Base-by-base conservation (phyloP, 805 yeast genomes). In the Clavispora carvajalis region DNA sequence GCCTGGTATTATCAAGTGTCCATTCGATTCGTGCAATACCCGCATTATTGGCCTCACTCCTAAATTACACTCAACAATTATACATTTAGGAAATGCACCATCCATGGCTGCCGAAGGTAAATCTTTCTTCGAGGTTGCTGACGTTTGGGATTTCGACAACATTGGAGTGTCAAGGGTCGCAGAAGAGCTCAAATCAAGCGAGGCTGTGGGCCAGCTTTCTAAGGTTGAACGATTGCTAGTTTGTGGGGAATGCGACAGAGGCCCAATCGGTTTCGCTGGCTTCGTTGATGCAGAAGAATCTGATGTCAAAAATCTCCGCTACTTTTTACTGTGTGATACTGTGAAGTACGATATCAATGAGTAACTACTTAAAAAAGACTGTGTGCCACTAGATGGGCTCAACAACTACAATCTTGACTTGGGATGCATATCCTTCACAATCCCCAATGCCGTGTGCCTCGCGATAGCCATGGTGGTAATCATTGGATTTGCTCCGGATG, bases 61-160 rank as follows among this genome's bases (percentile, higher is more conserved):
- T 10, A 37, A 35, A n/a, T 34, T 51, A 17, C 26, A 21, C 7
- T 16, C 44, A 1, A 37, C 46, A 3, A 18, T 34, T 25, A 34
- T 44, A 6, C 18, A 22, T 3, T 46, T 65, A 3, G 43, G 38
- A 1, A 53, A 58, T 34, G 51, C 67, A 2, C 71, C 73, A 0
- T 37, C 46, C 26, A 61, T 65, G 65, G 52, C 59, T 9, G 46
- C 38, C 2, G 44, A 43, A 4, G 37, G 45, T 3, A 30, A 22
- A 15, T 15, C 21, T 5, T 80, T 78, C 52, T 65, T 70, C 33
- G 52, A 63, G 22, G 63, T 82, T 1, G 52, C 61, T 2, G 86
- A 82, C 51, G 78, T 80, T 39, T 85, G 93, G 93, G 85, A 77
- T 47, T 85, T 85, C 51, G 90, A 85, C 47, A 85, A 85, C 52